phyloP scores from a whole-genome alignment of 352 stramenopile genomes.

The Poterioochromonas sp. region DNA sequence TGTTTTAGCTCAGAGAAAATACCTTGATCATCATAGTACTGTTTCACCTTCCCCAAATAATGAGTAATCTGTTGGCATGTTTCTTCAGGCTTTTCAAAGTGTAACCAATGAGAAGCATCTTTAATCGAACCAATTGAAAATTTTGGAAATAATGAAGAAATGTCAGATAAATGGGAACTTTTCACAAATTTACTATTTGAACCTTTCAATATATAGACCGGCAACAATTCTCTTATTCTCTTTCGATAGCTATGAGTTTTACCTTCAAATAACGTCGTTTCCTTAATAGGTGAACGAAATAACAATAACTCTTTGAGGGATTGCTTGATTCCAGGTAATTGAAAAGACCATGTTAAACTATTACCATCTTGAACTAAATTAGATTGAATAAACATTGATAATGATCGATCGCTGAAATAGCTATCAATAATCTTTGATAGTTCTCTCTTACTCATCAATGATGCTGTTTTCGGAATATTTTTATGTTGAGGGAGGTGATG shows the following conservation, averaged over 20 bases:
- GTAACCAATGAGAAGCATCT: background rate
- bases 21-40: no score
- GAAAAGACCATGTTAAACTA: background rate
- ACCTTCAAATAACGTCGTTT: background rate
- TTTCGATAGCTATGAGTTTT: background rate
- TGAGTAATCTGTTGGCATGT: background rate
- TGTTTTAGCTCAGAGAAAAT: no score
- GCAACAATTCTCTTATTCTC: no score
- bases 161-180: background rate
- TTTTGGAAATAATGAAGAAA: background rate
- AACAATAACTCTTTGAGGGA: background rate
- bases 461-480: background rate
- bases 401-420: background rate
- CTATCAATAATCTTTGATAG: no score
- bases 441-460: background rate
- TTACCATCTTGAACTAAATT: background rate
- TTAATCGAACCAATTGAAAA: background rate
- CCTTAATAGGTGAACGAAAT: background rate
- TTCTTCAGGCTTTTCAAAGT: conserved; percentile 2
- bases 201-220: background rate
- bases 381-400: conserved; percentile 7
- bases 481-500: background rate
- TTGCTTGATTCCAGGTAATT: background rate
- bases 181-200: background rate
- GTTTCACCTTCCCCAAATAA: background rate